Evolutionary conservation across 352 stramenopile species (phyloP), one percentile per base, ranked within the genome.

Genomic region (Globisporangium takayamanum): DNA sequence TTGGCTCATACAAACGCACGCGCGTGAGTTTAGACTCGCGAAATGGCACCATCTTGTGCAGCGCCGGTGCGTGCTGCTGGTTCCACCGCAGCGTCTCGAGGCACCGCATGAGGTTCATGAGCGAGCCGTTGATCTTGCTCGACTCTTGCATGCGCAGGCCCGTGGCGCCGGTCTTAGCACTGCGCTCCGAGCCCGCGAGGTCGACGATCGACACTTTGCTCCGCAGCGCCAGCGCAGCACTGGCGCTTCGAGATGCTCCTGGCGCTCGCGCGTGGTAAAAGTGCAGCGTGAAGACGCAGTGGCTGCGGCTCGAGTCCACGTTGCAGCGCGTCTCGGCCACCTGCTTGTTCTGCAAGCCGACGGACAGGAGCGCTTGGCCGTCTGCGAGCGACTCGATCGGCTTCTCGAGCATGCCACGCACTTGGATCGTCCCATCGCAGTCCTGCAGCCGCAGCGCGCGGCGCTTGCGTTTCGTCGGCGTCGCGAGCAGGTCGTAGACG

Each of bases 81-180:
- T 98, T 97, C 69, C 80, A 93, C 0, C 95, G 87, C 73, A 99
- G 79, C 20, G 86, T 94, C 57, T 97, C 90, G 2, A 99, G 76
- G 64, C 96, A 99, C 45, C 89, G 84, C 92, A 98, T 99, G 26
- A 99, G 83, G 50, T 97, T 98, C 92, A 98, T 98, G 5, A 99
- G 73, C 20, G 90, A 98, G 18, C 85, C 87, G 83, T 99, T 99
- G 68, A 99, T 99, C 63, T 97, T 90, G 62, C 92, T 97, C n/a
- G 96, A 95, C 72, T 99, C 97, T 55, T 98, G 96, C 75, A 98
- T 97, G 25, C 94, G 88, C 14, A 88, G 55, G 7, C 83, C 82
- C 18, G 89, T 92, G 30, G 85, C 87, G 0, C 84, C 84, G 2
- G 72, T 89, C 55, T 96, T 87, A 8, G 82, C 84, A 20, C 82